Evolutionary conservation across 805 yeast species (phyloP).

Genomic region (Pichia insulana): DNA sequence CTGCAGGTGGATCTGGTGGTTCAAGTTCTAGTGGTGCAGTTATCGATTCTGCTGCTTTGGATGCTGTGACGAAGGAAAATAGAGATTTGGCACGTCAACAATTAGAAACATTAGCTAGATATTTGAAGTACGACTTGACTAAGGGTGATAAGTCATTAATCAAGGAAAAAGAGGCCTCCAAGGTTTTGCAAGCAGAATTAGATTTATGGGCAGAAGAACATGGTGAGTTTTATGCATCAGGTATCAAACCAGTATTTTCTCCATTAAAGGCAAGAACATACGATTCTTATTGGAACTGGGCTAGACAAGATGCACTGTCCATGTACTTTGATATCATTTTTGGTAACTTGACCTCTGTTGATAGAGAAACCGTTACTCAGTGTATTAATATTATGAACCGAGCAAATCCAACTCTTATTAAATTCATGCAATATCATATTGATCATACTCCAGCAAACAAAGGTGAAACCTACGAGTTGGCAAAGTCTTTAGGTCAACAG

Average conservation of each 20-base stretch:
- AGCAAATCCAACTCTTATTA: slow-evolving; percentile 85
- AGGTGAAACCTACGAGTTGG: slow-evolving; percentile 90
- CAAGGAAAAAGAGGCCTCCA: slow-evolving; percentile 78
- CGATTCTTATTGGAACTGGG: slow-evolving; percentile 99
- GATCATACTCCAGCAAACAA: slow-evolving; percentile 76
- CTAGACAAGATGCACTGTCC: slow-evolving; percentile 90
- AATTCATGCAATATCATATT: slow-evolving; percentile 91
- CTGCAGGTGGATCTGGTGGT: slow-evolving; percentile 43
- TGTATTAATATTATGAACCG: slow-evolving; percentile 98
- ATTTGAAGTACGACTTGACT: slow-evolving; percentile 85
- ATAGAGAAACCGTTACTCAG: slow-evolving; percentile 91
- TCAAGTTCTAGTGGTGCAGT: slow-evolving; percentile 76
- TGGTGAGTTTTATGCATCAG: slow-evolving; percentile 90
- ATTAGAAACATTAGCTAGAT: slow-evolving; percentile 88
- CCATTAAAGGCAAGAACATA: slow-evolving; percentile 90
- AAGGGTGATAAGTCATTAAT: slow-evolving; percentile 81
- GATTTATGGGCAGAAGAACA: slow-evolving; percentile 85
- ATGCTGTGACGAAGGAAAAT: slow-evolving; percentile 65
- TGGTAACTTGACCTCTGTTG: slow-evolving; percentile 83
- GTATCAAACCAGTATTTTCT: slow-evolving; percentile 85
- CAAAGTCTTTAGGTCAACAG: slow-evolving; percentile 83
- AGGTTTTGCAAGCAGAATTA: slow-evolving; percentile 76
- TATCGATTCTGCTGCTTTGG: slow-evolving; percentile 92
- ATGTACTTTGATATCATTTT: slow-evolving; percentile 94
- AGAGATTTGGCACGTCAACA: slow-evolving; percentile 66